A percentile compares a stretch with the other conserved stretches of the same genome.
Conservation (phyloP, 768 basidiomycete species). For the Symmetrospora coprosmae region DNA sequence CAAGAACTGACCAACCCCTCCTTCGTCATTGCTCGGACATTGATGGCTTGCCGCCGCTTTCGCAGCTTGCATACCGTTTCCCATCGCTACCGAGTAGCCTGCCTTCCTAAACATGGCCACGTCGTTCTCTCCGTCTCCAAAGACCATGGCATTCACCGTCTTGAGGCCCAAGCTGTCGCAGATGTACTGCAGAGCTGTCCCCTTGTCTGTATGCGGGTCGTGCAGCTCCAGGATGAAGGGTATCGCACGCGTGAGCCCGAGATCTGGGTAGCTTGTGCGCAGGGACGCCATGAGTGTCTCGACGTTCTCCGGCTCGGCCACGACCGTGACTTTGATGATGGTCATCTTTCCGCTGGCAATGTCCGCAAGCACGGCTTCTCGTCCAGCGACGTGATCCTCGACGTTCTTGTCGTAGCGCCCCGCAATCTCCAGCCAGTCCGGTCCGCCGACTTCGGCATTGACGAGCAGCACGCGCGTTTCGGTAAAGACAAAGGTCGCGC, state of each 20-base stretch:
- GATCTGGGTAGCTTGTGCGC: not conserved
- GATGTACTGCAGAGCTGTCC: not conserved
- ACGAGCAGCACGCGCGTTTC: not conserved
- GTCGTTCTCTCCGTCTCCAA: conserved; percentile 19
- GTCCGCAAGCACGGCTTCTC: conserved; percentile 1
- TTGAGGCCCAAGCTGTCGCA: not conserved
- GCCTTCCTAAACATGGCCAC: conserved; percentile 12
- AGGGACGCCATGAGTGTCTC: conserved; percentile 6
- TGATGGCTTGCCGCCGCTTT: conserved; percentile 3
- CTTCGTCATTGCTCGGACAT: conserved; percentile 4
- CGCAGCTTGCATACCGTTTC: conserved; percentile 3
- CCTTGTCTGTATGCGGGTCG: conserved; percentile 15
- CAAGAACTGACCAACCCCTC: conserved; percentile 10
- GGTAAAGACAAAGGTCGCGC: conserved; percentile 13
- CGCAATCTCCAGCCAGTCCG: conserved; percentile 11
- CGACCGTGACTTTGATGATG: conserved; percentile 12
- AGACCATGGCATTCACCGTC: not conserved
- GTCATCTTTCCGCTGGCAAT: not conserved
- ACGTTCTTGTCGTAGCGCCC: conserved; percentile 13
- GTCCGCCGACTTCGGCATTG: conserved; percentile 4
- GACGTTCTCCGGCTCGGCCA: conserved; percentile 10
- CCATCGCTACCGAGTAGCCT: conserved; percentile 14
- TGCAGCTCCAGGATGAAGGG: conserved; percentile 21
- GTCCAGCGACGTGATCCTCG: not conserved
- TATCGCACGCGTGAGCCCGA: conserved; percentile 15